A percentile compares a stretch with the other conserved stretches of the same genome.
These are phyloP conservation scores for Chaetomium globosum DNA, from an alignment of 2,329 filamentous ascomycete genomes.

Conservation along the genomic window DNA sequence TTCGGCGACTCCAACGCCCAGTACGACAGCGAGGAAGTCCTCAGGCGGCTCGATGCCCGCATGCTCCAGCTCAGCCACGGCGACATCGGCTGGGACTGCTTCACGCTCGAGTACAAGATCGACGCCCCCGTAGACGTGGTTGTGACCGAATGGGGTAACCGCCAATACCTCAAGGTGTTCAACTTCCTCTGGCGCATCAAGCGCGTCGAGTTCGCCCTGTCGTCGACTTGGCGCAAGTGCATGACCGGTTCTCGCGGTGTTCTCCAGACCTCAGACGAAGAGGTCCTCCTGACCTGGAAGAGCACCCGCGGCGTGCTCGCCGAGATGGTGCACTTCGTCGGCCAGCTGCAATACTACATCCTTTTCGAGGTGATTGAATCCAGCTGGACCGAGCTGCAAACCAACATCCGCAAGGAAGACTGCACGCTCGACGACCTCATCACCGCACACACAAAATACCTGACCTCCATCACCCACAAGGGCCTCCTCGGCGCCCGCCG, in stretches of 20 bases:
- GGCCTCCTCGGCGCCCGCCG: slow-evolving; percentile 79
- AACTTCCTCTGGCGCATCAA: slow-evolving; percentile 99
- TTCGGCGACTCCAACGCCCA: slow-evolving; percentile 97
- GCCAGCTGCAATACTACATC: slow-evolving; percentile 97
- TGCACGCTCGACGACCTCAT: slow-evolving; percentile 96
- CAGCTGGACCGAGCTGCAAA: slow-evolving; percentile 88
- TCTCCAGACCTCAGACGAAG: slow-evolving; percentile 70
- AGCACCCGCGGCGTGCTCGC: slow-evolving; percentile 82
- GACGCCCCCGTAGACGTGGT: slow-evolving; percentile 96
- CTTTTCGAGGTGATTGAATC: slow-evolving; percentile 97
- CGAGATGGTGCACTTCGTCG: slow-evolving; percentile 98
- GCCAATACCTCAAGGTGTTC: slow-evolving; percentile 98
- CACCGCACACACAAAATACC: slow-evolving; percentile 83
- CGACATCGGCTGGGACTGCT: slow-evolving; percentile 98
- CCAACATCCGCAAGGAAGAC: slow-evolving; percentile 77
- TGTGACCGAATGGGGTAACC: slow-evolving; percentile 91
- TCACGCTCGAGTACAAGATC: slow-evolving; percentile 98
- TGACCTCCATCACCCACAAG: slow-evolving; percentile 93
- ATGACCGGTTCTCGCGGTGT: slow-evolving; percentile 96
- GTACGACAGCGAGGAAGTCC: slow-evolving; percentile 88
- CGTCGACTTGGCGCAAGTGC: slow-evolving; percentile 88
- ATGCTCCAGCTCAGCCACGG: slow-evolving; percentile 97
- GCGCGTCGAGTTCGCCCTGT: slow-evolving; percentile 90
- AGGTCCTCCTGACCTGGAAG: slow-evolving; percentile 82
- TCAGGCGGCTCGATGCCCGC: slow-evolving; percentile 89